A percentile compares a stretch with the other conserved stretches of the same genome.
These are phyloP conservation scores for Verticillium klebahnii DNA, from an alignment of 2,329 filamentous ascomycete genomes.

Conservation along the genomic window DNA sequence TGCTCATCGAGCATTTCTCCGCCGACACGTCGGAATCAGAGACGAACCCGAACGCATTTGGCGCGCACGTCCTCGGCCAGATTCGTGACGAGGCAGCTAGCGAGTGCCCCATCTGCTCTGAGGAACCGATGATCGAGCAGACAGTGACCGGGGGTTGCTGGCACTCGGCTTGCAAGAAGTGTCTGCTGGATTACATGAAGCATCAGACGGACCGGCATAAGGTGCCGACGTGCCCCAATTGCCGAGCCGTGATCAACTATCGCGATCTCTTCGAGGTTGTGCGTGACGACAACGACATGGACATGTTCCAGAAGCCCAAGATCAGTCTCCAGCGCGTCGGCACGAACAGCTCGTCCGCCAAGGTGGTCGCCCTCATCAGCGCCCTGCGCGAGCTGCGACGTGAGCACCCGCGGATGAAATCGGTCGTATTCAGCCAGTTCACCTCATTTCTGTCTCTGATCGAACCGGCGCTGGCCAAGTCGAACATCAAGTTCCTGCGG, in stretches of 20 bases:
- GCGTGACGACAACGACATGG: conserved; percentile 62
- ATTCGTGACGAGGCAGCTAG: conserved; percentile 85
- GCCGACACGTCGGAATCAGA: conserved; percentile 54
- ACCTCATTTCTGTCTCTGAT: conserved; percentile 94
- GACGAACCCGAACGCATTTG: conserved; percentile 66
- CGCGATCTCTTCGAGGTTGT: conserved; percentile 92
- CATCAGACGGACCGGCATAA: conserved; percentile 77
- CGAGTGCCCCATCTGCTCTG: conserved; percentile 91
- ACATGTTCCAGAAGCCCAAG: conserved; percentile 40
- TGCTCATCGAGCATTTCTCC: conserved; percentile 80
- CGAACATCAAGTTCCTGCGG: conserved; percentile 74
- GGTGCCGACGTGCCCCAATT: conserved; percentile 82
- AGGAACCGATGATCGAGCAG: conserved; percentile 94
- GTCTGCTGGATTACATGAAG: conserved; percentile 82
- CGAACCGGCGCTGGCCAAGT: conserved; percentile 68
- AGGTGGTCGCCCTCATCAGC: conserved; percentile 74
- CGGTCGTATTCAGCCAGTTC: conserved; percentile 95
- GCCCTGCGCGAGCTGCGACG: conserved; percentile 67
- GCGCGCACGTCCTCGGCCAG: conserved; percentile 80
- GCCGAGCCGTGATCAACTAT: conserved; percentile 74
- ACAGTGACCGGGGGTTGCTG: conserved; percentile 86
- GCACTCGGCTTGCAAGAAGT: conserved; percentile 95
- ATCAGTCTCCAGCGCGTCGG: conserved; percentile 55
- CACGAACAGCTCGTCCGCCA: conserved; percentile 72
- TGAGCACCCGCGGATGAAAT: conserved; percentile 68